Percentiles rank a stretch among this genome's conserved stretches.
Conservation (phyloP, 306 rosid genomes). For the Vigna radiata region DNA sequence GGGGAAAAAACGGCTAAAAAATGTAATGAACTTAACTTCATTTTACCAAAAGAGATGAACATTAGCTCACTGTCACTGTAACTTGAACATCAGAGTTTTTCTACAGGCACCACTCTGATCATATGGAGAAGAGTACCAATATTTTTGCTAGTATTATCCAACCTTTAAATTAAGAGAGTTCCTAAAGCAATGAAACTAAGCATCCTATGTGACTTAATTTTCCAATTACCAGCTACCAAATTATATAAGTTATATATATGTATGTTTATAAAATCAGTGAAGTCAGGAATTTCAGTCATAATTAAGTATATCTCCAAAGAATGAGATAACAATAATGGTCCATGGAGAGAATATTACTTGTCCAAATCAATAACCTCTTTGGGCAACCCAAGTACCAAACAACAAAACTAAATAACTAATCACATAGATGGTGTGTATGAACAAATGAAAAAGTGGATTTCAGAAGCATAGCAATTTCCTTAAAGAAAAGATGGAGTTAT, state of each 20-base stretch:
- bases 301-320: not conserved
- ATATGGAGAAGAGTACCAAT: no score
- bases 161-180: not conserved
- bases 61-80: no score
- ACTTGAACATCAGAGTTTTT: no score
- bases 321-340: not conserved
- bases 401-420: not conserved
- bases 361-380: constrained; percentile 1
- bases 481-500: not conserved
- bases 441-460: not conserved
- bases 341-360: not conserved
- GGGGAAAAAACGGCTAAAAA: no score
- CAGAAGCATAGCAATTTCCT: not conserved
- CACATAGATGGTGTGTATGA: not conserved
- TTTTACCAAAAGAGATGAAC: no score
- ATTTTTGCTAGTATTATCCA: no score
- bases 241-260: not conserved
- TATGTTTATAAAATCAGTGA: not conserved
- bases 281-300: not conserved
- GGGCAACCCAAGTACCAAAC: not conserved
- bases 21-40: no score
- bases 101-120: no score
- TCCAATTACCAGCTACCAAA: not conserved
- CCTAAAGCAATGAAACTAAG: not conserved
- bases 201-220: not conserved